Evolutionary conservation across 2,329 filamentous ascomycete genomes (phyloP).

Genomic region (Pseudophaeomoniella oleicola): DNA sequence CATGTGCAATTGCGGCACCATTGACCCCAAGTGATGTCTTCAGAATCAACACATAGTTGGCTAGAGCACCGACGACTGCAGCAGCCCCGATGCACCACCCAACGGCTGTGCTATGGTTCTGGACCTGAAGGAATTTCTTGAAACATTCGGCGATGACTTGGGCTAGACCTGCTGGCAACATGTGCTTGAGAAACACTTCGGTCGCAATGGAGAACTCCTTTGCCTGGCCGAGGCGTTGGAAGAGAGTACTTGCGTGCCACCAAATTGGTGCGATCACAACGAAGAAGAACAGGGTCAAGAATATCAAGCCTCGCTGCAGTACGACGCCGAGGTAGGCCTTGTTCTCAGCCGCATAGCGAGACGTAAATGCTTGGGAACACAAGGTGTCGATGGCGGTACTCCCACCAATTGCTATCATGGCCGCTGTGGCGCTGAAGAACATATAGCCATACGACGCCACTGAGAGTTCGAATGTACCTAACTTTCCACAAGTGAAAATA

Average conservation of each 20-base stretch:
- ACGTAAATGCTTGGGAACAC: slow-evolving; percentile 6
- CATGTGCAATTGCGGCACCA: slow-evolving; percentile 4
- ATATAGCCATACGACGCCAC: slow-evolving; percentile 7
- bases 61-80: slow-evolving; percentile 2
- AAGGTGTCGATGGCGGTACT: slow-evolving; percentile 7
- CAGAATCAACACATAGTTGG: slow-evolving; percentile 4
- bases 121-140: slow-evolving; percentile 7
- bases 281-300: slow-evolving; percentile 4
- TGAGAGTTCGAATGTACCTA: slow-evolving; percentile 5
- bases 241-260: slow-evolving; percentile 5
- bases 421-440: slow-evolving; percentile 6
- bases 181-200: slow-evolving; percentile 3
- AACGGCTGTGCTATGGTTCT: slow-evolving; percentile 3
- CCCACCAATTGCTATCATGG: slow-evolving; percentile 7
- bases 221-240: slow-evolving; percentile 4
- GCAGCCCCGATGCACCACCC: slow-evolving; percentile 2
- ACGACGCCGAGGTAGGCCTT: slow-evolving; percentile 5
- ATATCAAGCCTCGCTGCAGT: slow-evolving; percentile 6
- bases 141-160: slow-evolving; percentile 5
- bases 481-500: slow-evolving; percentile 3
- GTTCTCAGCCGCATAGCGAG: slow-evolving; percentile 1
- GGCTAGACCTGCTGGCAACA: slow-evolving; percentile 5
- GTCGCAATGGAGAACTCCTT: slow-evolving; percentile 5
- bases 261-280: slow-evolving; percentile 5
- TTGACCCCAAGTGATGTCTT: slow-evolving; percentile 2